These are phyloP conservation scores for Penicillium sp. DNA, from an alignment of 2,329 filamentous ascomycete species.

Conservation along the genomic window DNA sequence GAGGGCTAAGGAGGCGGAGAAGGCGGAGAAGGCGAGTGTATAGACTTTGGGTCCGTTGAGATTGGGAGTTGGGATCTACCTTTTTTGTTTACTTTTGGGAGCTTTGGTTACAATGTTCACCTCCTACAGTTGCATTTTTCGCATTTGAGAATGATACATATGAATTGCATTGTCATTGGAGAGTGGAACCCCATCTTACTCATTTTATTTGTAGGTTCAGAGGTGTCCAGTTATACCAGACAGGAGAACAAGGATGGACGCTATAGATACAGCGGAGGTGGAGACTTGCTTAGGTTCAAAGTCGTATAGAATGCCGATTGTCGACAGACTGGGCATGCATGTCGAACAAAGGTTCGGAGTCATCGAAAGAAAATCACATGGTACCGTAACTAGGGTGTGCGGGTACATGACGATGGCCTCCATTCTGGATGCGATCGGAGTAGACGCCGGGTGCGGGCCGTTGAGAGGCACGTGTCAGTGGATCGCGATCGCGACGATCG, in stretches of 20 bases:
- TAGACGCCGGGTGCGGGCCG: slow-evolving; percentile 37
- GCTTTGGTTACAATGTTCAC: neutral
- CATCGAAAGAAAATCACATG: slow-evolving; percentile 4
- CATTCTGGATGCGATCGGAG: slow-evolving; percentile 40
- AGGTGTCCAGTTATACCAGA: neutral
- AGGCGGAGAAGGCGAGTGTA: slow-evolving; percentile 10
- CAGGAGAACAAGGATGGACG: neutral
- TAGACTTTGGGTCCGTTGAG: neutral
- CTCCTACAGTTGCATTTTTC: neutral
- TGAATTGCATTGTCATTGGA: neutral
- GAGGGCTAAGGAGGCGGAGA: slow-evolving; percentile 17
- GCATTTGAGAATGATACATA: slow-evolving; percentile 1
- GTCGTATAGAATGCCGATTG: neutral
- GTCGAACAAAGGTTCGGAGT: neutral
- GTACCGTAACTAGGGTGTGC: slow-evolving; percentile 24
- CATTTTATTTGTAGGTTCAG: neutral
- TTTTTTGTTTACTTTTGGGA: neutral
- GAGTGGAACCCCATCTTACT: neutral
- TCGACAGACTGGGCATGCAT: neutral
- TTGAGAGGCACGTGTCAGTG: slow-evolving; percentile 16
- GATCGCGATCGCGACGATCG: slow-evolving; percentile 51
- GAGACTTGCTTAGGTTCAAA: neutral
- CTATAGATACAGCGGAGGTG: neutral
- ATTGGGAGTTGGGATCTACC: neutral
- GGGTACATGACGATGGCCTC: slow-evolving; percentile 21